These are phyloP conservation scores for Leccinum colubrinum DNA, from an alignment of 1,284 basidiomycete species.

Conservation along the genomic window DNA sequence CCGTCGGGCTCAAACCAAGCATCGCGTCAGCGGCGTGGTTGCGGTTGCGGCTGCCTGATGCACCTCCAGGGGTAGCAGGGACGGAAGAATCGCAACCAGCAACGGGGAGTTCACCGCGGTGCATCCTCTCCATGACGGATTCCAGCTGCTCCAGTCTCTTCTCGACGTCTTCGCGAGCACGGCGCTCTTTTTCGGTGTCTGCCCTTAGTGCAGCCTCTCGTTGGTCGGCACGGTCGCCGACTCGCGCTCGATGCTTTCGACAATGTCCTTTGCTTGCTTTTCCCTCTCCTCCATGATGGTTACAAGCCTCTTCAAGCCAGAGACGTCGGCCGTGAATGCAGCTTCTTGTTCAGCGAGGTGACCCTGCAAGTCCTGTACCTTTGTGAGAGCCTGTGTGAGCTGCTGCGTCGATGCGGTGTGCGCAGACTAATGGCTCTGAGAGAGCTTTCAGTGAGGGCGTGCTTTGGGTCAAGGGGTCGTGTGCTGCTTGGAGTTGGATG, in stretches of 20 bases:
- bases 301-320: constrained; percentile 68
- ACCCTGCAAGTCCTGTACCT: constrained; percentile 68
- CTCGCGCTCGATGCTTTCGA: constrained; percentile 76
- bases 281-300: constrained; percentile 83
- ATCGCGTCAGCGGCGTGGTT: constrained; percentile 50
- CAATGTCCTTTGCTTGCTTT: constrained; percentile 72
- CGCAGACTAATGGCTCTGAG: constrained; percentile 66
- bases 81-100: constrained; percentile 46
- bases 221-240: constrained; percentile 66
- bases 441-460: constrained; percentile 59
- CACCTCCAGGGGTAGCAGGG: constrained; percentile 47
- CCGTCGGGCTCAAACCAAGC: constrained; percentile 77
- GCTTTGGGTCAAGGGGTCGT: constrained; percentile 67
- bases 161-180: constrained; percentile 60
- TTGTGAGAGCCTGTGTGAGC: constrained; percentile 66
- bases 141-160: constrained; percentile 60
- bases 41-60: constrained; percentile 43
- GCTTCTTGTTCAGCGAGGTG: constrained; percentile 79
- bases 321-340: constrained; percentile 73
- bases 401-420: constrained; percentile 66
- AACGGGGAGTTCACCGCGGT: constrained; percentile 63
- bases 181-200: constrained; percentile 64
- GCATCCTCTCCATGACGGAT: constrained; percentile 61
- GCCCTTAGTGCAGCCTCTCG: constrained; percentile 63
- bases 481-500: constrained; percentile 65